phyloP scores from a whole-genome alignment of 176 grass and related monocot species.

The Zea luxurians region DNA sequence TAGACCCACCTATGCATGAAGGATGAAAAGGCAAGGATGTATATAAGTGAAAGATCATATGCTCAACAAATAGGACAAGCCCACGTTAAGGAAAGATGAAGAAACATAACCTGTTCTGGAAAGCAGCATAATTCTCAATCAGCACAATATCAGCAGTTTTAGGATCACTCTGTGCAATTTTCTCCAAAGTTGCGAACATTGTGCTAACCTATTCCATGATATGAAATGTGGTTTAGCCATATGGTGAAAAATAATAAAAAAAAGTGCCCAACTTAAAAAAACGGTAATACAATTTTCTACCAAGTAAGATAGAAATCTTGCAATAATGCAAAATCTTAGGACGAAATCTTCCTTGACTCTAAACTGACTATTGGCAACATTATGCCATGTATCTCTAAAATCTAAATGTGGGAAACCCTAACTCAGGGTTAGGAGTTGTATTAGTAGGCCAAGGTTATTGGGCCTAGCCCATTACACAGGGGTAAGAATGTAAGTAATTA shows the following conservation, averaged over 20 bases:
- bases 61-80: conserved; percentile 14
- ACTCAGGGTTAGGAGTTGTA: too few relatives aligned
- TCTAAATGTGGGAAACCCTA: neutral
- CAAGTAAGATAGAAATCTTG: conserved; percentile 20
- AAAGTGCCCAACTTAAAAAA: neutral
- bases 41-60: conserved; percentile 24
- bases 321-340: conserved; percentile 29
- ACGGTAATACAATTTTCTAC: neutral
- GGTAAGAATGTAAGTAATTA: too few relatives aligned
- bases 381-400: conserved; percentile 9
- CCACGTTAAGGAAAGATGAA: neutral
- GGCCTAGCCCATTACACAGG: too few relatives aligned
- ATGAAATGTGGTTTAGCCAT: conserved; percentile 28
- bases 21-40: conserved; percentile 6
- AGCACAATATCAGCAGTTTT: conserved; percentile 79
- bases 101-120: conserved; percentile 82
- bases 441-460: too few relatives aligned
- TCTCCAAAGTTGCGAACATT: conserved; percentile 94
- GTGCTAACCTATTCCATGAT: conserved; percentile 70
- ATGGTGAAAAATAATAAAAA: conserved; percentile 8
- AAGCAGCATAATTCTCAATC: conserved; percentile 96
- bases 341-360: neutral
- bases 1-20: conserved; percentile 31
- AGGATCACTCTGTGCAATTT: conserved; percentile 86
- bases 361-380: neutral